These are phyloP conservation scores for Tilletiopsis washingtonensis DNA, from an alignment of 1,284 basidiomycete genomes.

Conservation along the genomic window DNA sequence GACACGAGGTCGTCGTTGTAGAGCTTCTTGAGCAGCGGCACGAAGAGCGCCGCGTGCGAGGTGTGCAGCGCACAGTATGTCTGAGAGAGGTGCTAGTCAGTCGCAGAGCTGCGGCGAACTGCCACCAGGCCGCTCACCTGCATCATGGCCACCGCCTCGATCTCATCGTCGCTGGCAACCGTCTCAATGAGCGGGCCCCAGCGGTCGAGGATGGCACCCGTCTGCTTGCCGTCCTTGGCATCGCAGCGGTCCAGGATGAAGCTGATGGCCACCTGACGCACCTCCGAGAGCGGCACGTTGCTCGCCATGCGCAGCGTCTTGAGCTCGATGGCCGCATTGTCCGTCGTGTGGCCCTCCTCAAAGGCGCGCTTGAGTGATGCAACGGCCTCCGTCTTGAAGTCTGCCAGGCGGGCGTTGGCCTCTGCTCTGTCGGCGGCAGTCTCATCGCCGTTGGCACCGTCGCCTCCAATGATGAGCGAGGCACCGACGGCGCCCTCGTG, in stretches of 20 bases:
- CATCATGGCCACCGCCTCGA: slow-evolving; percentile 44
- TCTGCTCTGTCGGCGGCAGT: slow-evolving; percentile 32
- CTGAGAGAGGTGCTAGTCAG: slow-evolving; percentile 17
- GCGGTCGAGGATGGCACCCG: slow-evolving; percentile 39
- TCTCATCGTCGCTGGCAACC: slow-evolving; percentile 45
- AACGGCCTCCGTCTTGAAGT: slow-evolving; percentile 68
- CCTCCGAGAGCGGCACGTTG: slow-evolving; percentile 70
- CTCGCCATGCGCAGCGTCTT: slow-evolving; percentile 90
- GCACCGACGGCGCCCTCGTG: slow-evolving; percentile 34
- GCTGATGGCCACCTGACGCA: slow-evolving; percentile 68
- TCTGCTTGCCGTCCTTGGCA: slow-evolving; percentile 21
- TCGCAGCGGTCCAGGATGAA: slow-evolving; percentile 33
- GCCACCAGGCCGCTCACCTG: slow-evolving; percentile 12
- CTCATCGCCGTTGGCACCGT: slow-evolving; percentile 11
- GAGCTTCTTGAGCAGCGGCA: slow-evolving; percentile 48
- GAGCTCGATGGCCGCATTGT: slow-evolving; percentile 82
- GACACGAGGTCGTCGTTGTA: slow-evolving; percentile 50
- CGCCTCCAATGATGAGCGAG: slow-evolving; percentile 20
- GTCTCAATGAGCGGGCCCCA: slow-evolving; percentile 48
- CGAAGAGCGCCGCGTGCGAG: slow-evolving; percentile 35
- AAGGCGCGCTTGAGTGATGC: slow-evolving; percentile 81
- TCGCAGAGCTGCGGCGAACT: background rate
- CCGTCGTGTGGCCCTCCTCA: slow-evolving; percentile 77
- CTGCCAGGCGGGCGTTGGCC: slow-evolving; percentile 48
- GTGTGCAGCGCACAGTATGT: slow-evolving; percentile 28